These are phyloP conservation scores for Triticum dicoccoides DNA, from an alignment of 176 grass and related monocot genomes.

Conservation along the genomic window DNA sequence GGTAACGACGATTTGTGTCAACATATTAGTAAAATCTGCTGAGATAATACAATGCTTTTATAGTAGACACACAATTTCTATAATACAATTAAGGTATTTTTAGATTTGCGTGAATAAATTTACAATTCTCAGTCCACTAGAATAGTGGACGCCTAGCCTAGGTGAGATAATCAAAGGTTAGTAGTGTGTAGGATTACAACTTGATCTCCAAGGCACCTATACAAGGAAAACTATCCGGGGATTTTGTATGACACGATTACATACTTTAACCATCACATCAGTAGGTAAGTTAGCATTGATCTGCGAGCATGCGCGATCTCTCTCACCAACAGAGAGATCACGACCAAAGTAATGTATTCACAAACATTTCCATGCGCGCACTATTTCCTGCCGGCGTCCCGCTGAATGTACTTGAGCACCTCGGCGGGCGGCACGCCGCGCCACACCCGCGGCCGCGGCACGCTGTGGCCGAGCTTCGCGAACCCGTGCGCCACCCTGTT, in stretches of 20 bases:
- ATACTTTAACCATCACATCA: neutral
- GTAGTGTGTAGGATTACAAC: neutral
- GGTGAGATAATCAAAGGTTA: neutral
- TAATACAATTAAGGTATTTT: neutral
- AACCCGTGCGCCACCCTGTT: slow-evolving; percentile 69
- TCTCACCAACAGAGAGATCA: neutral
- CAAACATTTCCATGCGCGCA: neutral
- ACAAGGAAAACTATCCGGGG: neutral
- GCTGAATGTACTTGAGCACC: slow-evolving; percentile 40
- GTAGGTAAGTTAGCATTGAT: neutral
- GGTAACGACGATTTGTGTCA: too few relatives aligned
- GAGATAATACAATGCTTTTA: neutral
- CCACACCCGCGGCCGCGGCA: slow-evolving; percentile 39
- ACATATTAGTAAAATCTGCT: too few relatives aligned
- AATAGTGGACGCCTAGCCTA: too few relatives aligned
- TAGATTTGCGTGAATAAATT: neutral
- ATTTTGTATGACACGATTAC: neutral
- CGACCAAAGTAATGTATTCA: neutral
- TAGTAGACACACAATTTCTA: too few relatives aligned
- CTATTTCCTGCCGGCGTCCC: slow-evolving; percentile 27
- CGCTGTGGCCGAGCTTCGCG: slow-evolving; percentile 47
- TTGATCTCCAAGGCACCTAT: neutral
- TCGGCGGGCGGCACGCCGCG: slow-evolving; percentile 42
- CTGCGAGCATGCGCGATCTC: too few relatives aligned
- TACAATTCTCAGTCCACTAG: neutral